Conservation (phyloP, 2,329 filamentous ascomycete species). For the Aureobasidium mangrovei region DNA sequence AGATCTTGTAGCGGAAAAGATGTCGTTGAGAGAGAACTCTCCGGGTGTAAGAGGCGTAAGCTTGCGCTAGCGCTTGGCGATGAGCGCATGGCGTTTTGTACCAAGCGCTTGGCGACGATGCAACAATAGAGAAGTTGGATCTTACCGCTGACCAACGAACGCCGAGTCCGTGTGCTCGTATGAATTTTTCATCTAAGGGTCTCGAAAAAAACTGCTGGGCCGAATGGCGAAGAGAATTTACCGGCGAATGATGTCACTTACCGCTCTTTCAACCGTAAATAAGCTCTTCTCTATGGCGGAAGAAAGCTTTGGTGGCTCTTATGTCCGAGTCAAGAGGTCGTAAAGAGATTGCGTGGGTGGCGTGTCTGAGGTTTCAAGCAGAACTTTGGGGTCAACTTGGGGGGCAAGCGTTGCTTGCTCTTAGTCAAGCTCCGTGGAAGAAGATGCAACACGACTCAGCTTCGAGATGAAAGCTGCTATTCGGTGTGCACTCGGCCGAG, state of each 20-base stretch:
- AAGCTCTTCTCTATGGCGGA: conserved; percentile 11
- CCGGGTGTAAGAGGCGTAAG: not conserved
- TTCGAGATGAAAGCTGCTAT: not conserved
- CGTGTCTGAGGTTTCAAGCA: conserved; percentile 6
- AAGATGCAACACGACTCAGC: not conserved
- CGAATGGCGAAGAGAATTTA: conserved; percentile 6
- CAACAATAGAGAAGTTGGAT: conserved; percentile 1
- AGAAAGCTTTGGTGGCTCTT: conserved; percentile 9
- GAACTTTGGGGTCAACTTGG: not conserved
- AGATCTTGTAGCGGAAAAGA: conserved; percentile 9
- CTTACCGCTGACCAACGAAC: not conserved
- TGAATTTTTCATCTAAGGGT: not conserved
- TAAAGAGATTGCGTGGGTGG: conserved; percentile 2
- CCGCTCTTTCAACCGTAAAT: conserved; percentile 2
- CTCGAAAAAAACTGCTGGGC: not conserved
- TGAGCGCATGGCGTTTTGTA: conserved; percentile 7
- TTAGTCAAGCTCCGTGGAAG: conserved; percentile 10
- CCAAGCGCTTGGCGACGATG: conserved; percentile 1
- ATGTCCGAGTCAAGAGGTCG: conserved; percentile 6
- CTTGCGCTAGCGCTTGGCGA: conserved; percentile 3
- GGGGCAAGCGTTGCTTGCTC: not conserved
- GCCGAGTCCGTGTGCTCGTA: not conserved
- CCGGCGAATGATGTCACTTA: conserved; percentile 9
- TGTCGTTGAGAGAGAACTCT: conserved; percentile 5
- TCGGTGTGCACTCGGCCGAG: conserved; percentile 9